Percentiles rank a stretch among this genome's conserved stretches.
Conservation (phyloP, 2,329 filamentous ascomycete genomes). For the Exserohilum rostratum region DNA sequence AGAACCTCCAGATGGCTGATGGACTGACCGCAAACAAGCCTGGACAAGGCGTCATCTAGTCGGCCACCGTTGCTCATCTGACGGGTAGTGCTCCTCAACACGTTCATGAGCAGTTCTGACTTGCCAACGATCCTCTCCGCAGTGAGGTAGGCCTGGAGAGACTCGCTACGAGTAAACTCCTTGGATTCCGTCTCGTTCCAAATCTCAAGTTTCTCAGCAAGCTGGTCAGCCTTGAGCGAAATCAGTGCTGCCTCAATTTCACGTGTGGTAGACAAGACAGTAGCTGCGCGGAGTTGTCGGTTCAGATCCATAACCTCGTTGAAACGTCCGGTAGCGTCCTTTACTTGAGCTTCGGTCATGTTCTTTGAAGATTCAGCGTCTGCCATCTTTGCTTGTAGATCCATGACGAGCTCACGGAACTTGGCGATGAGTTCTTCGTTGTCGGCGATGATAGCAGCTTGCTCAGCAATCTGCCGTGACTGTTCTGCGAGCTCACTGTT, state of each 20-base stretch:
- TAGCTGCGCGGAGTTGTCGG: slow-evolving; percentile 87
- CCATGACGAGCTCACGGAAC: slow-evolving; percentile 87
- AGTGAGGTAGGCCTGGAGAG: slow-evolving; percentile 83
- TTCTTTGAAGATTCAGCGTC: slow-evolving; percentile 92
- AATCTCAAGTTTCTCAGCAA: slow-evolving; percentile 84
- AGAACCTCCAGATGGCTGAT: slow-evolving; percentile 88
- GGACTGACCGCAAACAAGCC: slow-evolving; percentile 67
- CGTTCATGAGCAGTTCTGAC: slow-evolving; percentile 52
- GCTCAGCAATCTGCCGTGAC: slow-evolving; percentile 71
- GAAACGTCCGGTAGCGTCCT: slow-evolving; percentile 85
- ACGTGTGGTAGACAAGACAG: slow-evolving; percentile 89
- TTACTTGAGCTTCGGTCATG: slow-evolving; percentile 89
- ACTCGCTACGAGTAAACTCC: slow-evolving; percentile 72
- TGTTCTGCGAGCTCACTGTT: slow-evolving; percentile 86
- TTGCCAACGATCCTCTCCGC: slow-evolving; percentile 92
- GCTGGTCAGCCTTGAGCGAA: slow-evolving; percentile 86
- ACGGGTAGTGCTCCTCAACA: slow-evolving; percentile 50
- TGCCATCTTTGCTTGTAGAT: slow-evolving; percentile 82
- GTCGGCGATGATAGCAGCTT: slow-evolving; percentile 81
- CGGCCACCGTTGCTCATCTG: slow-evolving; percentile 70
- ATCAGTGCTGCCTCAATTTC: slow-evolving; percentile 90
- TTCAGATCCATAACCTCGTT: slow-evolving; percentile 97
- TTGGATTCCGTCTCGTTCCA: slow-evolving; percentile 60
- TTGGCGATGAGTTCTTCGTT: slow-evolving; percentile 87
- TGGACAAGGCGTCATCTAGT: slow-evolving; percentile 79